Conservation (phyloP, 345 rosid species). For the Citrus cavaleriei region DNA sequence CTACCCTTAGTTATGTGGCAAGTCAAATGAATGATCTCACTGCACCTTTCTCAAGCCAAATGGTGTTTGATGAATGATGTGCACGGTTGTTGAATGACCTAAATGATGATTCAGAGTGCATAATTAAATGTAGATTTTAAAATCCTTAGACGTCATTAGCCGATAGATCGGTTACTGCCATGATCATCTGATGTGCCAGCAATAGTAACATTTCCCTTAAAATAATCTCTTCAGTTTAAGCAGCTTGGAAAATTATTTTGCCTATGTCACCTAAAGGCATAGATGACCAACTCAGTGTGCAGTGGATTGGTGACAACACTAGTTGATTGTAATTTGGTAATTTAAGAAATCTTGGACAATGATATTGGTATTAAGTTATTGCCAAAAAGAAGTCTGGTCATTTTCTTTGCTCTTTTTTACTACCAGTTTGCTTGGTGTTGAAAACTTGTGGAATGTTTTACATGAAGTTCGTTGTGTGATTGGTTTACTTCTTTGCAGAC, state of each 20-base stretch:
- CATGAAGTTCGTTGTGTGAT: neutral
- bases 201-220: neutral
- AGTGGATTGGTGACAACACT: neutral
- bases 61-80: neutral
- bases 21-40: neutral
- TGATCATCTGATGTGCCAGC: neutral
- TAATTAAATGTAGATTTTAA: neutral
- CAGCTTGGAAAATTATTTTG: neutral
- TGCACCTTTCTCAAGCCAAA: neutral
- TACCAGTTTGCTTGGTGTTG: neutral
- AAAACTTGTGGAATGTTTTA: neutral
- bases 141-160: neutral
- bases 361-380: neutral
- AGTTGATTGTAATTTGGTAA: neutral
- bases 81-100: neutral
- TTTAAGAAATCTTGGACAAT: neutral
- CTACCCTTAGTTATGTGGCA: neutral
- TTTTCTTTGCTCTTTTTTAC: neutral
- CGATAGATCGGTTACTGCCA: neutral
- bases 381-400: neutral
- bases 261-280: neutral
- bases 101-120: neutral
- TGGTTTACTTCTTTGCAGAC: slow-evolving; percentile 54
- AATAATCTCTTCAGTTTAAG: neutral
- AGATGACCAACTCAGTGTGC: neutral